Percentiles rank a stretch among this genome's conserved stretches.
Evolutionary conservation across 2,329 filamentous ascomycete genomes (phyloP).

Genomic region (Exophiala viscosa): DNA sequence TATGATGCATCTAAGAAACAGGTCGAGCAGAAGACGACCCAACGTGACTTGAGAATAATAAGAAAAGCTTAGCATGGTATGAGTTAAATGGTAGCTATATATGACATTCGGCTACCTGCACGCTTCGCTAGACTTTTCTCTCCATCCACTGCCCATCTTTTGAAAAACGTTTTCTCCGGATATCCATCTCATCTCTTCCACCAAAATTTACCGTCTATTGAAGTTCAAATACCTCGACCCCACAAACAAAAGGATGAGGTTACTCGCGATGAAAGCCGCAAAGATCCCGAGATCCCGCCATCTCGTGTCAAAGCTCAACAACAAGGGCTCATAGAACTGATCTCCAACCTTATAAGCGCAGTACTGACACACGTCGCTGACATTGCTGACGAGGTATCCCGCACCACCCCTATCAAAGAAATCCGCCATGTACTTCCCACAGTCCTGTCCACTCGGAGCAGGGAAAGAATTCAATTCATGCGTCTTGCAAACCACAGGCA

Average conservation of each 20-base stretch:
- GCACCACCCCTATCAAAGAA: conserved; percentile 67
- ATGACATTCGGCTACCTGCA: too few relatives aligned
- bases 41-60: too few relatives aligned
- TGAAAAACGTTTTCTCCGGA: too few relatives aligned
- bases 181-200: background rate
- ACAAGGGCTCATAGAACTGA: conserved; percentile 69
- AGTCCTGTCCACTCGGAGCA: conserved; percentile 62
- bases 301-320: conserved; percentile 62
- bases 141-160: too few relatives aligned
- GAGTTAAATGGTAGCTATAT: too few relatives aligned
- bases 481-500: conserved; percentile 58
- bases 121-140: too few relatives aligned
- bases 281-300: conserved; percentile 85
- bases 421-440: conserved; percentile 68
- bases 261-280: conserved; percentile 70
- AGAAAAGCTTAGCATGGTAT: too few relatives aligned
- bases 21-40: too few relatives aligned
- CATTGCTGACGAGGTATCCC: conserved; percentile 68
- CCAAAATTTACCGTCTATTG: conserved; percentile 24
- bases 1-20: too few relatives aligned
- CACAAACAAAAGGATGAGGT: conserved; percentile 39
- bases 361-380: conserved; percentile 68
- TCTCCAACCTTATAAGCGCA: conserved; percentile 78
- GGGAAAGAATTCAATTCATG: conserved; percentile 65
- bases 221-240: conserved; percentile 30